Evolutionary conservation across 2,329 filamentous ascomycete species (phyloP).

Genomic region (Fusarium sp.): DNA sequence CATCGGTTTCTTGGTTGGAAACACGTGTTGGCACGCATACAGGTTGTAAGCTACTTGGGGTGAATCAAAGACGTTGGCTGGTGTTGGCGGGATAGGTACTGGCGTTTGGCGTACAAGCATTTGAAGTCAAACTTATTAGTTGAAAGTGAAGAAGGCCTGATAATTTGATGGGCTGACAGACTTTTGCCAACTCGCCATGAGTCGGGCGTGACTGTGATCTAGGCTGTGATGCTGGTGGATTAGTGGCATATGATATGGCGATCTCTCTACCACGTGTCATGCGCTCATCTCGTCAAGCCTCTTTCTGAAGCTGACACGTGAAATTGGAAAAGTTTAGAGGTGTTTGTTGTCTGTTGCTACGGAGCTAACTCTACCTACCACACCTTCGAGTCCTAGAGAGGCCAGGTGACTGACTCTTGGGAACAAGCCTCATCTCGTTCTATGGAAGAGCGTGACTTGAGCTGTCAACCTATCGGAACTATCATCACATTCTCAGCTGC

Average conservation of each 20-base stretch:
- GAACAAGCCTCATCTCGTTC: neutral
- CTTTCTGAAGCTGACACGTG: slow-evolving; percentile 1
- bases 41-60: slow-evolving; percentile 37
- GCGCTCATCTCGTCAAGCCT: neutral
- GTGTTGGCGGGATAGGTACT: slow-evolving; percentile 25
- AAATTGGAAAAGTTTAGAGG: neutral
- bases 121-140: slow-evolving; percentile 18
- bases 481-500: neutral
- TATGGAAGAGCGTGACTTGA: neutral
- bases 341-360: neutral
- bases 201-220: neutral
- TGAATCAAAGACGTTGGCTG: slow-evolving; percentile 31
- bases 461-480: neutral
- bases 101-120: slow-evolving; percentile 41
- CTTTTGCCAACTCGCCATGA: neutral
- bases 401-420: slow-evolving; percentile 4
- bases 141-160: slow-evolving; percentile 12
- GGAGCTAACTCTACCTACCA: neutral
- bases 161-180: slow-evolving; percentile 10
- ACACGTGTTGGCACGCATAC: slow-evolving; percentile 1
- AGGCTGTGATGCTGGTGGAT: neutral
- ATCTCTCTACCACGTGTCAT: slow-evolving; percentile 17
- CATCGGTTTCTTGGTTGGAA: neutral
- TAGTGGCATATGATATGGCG: slow-evolving; percentile 13
- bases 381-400: neutral